These are phyloP conservation scores for Pseudogymnoascus sp. DNA, from an alignment of 2,329 filamentous ascomycete genomes.

Conservation along the genomic window DNA sequence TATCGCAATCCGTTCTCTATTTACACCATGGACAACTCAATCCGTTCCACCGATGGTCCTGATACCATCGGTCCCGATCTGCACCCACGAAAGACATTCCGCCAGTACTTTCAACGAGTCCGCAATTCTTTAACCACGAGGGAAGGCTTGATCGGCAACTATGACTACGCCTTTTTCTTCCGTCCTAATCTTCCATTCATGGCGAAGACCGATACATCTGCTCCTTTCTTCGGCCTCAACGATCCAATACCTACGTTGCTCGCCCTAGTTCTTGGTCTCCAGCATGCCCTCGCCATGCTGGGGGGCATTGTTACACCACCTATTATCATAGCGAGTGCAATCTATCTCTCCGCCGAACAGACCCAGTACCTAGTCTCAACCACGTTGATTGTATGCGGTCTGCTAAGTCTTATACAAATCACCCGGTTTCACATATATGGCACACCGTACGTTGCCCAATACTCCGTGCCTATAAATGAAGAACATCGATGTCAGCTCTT, in stretches of 20 bases:
- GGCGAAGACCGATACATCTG: slow-evolving; percentile 49
- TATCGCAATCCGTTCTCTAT: background rate
- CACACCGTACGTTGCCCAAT: slow-evolving; percentile 41
- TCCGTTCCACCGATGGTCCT: slow-evolving; percentile 26
- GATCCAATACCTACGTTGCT: slow-evolving; percentile 63
- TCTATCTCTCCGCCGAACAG: slow-evolving; percentile 48
- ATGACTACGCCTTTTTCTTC: slow-evolving; percentile 79
- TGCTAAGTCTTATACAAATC: slow-evolving; percentile 61
- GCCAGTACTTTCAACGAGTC: slow-evolving; percentile 36
- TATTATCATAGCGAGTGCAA: slow-evolving; percentile 55
- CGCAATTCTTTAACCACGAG: slow-evolving; percentile 44
- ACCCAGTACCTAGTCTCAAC: slow-evolving; percentile 64
- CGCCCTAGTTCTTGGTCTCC: slow-evolving; percentile 60
- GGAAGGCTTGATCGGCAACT: slow-evolving; percentile 73
- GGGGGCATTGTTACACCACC: slow-evolving; percentile 52
- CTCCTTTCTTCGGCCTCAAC: slow-evolving; percentile 65
- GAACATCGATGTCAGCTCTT: background rate
- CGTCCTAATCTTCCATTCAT: slow-evolving; percentile 69
- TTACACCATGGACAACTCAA: background rate
- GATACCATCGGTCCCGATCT: slow-evolving; percentile 41
- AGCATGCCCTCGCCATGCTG: slow-evolving; percentile 64
- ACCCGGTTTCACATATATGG: slow-evolving; percentile 57
- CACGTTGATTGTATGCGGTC: slow-evolving; percentile 60
- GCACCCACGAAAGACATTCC: slow-evolving; percentile 35
- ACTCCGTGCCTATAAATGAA: background rate